Evolutionary conservation across 768 basidiomycete species (phyloP), one percentile per base, ranked within the genome.

Genomic region (Amanita subjunquillea): DNA sequence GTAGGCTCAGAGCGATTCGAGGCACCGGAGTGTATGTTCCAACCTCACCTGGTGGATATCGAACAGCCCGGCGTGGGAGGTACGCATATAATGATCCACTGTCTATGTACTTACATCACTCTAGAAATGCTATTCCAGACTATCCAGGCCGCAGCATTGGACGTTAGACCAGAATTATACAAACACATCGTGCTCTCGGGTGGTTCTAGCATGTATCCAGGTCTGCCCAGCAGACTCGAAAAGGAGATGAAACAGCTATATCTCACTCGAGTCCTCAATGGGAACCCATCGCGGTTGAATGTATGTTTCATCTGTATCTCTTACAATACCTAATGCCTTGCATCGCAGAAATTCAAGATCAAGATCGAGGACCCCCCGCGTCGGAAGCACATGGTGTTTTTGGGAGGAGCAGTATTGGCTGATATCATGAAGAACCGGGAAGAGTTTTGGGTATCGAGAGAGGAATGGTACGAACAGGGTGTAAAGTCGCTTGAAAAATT

Each of bases 241-340:
- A 98, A 98, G 74, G 95, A 99, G 74, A 92, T 98, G 88, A 98
- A 98, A 69, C 96, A 98, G 67, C 75, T 98, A n/a, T 92, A 97
- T 67, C 78, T 99, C 55, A 88, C 89, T 2, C 77, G 83, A n/a
- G 90, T 98, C 15, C 75, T 98, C 42, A 76, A 79, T 42, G 85
- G 89, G 15, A 86, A 98, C 63, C 84, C 91, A 0, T 69, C 83
- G 13, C 76, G 96, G 36, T 65, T 97, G 60, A 93, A 87, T 65
- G 95, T 96, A 57, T 54, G 91, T 80, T 15, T 45, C 15, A 3
- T 25, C 22, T 48, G 8, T 47, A 7, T 48, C 45, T 29, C 25
- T 44, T 52, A 27, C 4, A 17, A n/a, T 17, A 27, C 44, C 40
- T 48, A 17, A 34, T 3, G 9, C 32, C 8, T 34, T 32, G 25